These are phyloP conservation scores for Nitzschia inconspicua DNA, from an alignment of 108 stramenopile genomes.

Conservation along the genomic window DNA sequence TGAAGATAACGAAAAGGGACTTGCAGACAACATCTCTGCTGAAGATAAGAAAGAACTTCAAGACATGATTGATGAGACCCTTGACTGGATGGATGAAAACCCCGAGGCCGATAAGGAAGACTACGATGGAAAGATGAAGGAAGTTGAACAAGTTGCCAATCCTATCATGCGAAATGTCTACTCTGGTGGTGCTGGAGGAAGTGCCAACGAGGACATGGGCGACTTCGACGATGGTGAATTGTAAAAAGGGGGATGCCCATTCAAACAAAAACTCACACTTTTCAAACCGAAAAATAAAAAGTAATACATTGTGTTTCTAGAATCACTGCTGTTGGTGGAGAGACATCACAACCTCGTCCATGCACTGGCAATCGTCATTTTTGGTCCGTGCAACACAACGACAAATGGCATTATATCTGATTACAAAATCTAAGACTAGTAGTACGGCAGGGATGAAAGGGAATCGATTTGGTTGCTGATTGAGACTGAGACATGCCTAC, in stretches of 20 bases:
- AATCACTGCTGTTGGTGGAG: background rate
- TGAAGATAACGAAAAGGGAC: constrained; percentile 65
- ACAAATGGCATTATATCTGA: no score
- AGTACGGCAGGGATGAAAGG: no score
- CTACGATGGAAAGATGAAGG: constrained; percentile 93
- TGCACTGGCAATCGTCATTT: background rate
- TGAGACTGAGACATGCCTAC: no score
- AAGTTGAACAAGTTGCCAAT: constrained; percentile 90
- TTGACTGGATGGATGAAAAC: constrained; percentile 97
- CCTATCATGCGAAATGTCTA: constrained; percentile 93
- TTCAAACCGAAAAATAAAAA: constrained; percentile 22
- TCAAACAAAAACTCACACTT: no score
- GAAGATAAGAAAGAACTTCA: constrained; percentile 94
- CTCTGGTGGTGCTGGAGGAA: constrained; percentile 75
- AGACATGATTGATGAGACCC: constrained; percentile 81
- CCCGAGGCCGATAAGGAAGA: constrained; percentile 93
- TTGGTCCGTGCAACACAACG: no score
- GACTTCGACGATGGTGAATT: constrained; percentile 80
- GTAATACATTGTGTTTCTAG: constrained; percentile 6
- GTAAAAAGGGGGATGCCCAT: constrained; percentile 20
- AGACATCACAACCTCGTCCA: background rate
- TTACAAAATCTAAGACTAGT: no score
- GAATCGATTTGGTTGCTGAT: no score
- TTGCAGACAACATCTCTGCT: constrained; percentile 71
- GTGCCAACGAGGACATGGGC: constrained; percentile 45